phyloP scores from a whole-genome alignment of 768 basidiomycete genomes.

The Pleurotus tuoliensis region DNA sequence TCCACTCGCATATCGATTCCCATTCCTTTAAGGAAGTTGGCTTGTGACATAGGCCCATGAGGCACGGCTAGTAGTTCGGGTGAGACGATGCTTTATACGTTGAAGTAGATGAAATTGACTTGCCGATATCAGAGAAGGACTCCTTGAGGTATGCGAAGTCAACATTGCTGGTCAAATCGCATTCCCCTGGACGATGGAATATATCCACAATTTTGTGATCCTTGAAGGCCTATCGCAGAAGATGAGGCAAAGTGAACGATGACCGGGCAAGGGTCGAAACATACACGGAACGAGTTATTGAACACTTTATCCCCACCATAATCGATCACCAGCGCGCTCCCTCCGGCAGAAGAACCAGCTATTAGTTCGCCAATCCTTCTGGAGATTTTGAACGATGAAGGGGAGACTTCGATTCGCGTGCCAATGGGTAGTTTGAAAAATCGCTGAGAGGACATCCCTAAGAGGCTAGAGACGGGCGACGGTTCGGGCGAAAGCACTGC shows the following conservation, averaged over 20 bases:
- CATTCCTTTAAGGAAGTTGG: conserved; percentile 72
- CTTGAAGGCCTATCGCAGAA: conserved; percentile 72
- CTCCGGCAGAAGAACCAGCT: conserved; percentile 20
- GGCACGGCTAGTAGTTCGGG: conserved; percentile 25
- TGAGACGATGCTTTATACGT: not conserved
- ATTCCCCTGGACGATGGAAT: conserved; percentile 80
- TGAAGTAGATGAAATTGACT: conserved; percentile 14
- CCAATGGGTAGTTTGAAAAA: conserved; percentile 69
- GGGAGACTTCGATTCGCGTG: conserved; percentile 77
- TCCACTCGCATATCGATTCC: conserved; percentile 68
- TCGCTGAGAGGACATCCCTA: conserved; percentile 63
- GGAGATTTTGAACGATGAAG: conserved; percentile 63
- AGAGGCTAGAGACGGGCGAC: conserved; percentile 44
- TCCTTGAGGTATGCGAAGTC: conserved; percentile 90
- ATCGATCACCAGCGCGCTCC: conserved; percentile 81
- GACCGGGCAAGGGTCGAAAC: conserved; percentile 21
- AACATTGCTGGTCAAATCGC: conserved; percentile 95
- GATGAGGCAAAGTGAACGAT: not conserved
- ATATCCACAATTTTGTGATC: conserved; percentile 81
- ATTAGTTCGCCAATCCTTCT: conserved; percentile 66
- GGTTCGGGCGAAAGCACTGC: conserved; percentile 63
- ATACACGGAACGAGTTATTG: conserved; percentile 76
- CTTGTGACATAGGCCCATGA: conserved; percentile 75
- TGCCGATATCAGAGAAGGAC: conserved; percentile 64
- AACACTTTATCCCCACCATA: conserved; percentile 77